Percentiles rank a stretch among this genome's conserved stretches.
Evolutionary conservation across 192 early-diverging fungal species (phyloP).

Genomic region (Backusella circina): DNA sequence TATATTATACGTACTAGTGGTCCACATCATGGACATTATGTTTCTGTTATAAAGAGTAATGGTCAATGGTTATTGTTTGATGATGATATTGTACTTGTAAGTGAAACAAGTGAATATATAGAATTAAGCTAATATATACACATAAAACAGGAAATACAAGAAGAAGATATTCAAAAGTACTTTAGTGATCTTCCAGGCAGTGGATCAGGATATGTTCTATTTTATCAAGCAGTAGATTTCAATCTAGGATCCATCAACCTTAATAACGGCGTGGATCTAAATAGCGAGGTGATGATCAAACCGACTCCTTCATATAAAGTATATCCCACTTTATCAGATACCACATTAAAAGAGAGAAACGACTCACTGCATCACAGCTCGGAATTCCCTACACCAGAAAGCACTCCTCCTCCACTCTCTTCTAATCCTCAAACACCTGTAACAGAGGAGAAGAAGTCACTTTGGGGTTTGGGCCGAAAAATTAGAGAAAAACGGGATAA

Average conservation of each 20-base stretch:
- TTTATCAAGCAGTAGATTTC: slow-evolving; percentile 61
- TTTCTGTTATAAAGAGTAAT: slow-evolving; percentile 81
- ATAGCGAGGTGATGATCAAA: not conserved
- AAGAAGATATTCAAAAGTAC: slow-evolving; percentile 71
- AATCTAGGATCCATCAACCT: slow-evolving; percentile 18
- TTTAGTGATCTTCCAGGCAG: slow-evolving; percentile 72
- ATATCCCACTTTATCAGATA: not conserved
- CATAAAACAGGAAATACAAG: slow-evolving; percentile 56
- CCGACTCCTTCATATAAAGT: not conserved
- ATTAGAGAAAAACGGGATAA: slow-evolving; percentile 12
- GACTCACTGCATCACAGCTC: not conserved
- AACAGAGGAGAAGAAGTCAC: slow-evolving; percentile 5
- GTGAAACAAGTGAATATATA: not conserved
- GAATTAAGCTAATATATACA: not conserved
- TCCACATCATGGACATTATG: slow-evolving; percentile 95
- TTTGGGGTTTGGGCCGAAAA: slow-evolving; percentile 11
- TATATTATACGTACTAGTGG: slow-evolving; percentile 49
- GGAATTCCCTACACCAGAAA: not conserved
- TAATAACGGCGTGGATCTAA: not conserved
- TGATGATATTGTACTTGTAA: slow-evolving; percentile 88
- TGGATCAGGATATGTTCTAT: slow-evolving; percentile 80
- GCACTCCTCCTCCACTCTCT: not conserved
- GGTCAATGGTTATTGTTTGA: slow-evolving; percentile 93
- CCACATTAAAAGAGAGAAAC: not conserved
- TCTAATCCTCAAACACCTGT: not conserved